Percentiles rank a stretch among this genome's conserved stretches.
These are phyloP conservation scores for Podaxis carcinomalis DNA, from an alignment of 768 basidiomycete species.

Conservation along the genomic window DNA sequence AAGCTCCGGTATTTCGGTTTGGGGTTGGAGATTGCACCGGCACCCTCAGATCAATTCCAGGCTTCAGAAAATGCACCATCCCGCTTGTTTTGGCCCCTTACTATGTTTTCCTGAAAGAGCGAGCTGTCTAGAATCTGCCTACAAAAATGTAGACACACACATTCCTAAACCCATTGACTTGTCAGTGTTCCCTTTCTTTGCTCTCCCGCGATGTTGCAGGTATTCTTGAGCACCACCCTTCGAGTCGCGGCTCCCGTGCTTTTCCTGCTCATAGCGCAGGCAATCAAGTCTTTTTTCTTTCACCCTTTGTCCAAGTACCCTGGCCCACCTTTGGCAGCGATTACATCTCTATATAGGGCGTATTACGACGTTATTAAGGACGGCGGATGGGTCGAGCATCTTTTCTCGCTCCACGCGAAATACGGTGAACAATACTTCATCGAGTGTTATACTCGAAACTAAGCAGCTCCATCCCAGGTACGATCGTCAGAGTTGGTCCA, in stretches of 20 bases:
- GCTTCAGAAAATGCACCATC: not conserved
- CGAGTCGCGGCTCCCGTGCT: not conserved
- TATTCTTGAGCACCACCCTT: not conserved
- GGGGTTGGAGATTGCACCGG: not conserved
- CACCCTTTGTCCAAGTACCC: slow-evolving; percentile 28
- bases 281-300: slow-evolving; percentile 17
- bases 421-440: slow-evolving; percentile 26
- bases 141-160: not conserved
- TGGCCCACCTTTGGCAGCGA: slow-evolving; percentile 29
- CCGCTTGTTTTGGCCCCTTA: not conserved
- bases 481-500: slow-evolving; percentile 33
- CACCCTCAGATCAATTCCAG: not conserved
- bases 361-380: slow-evolving; percentile 32
- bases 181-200: not conserved
- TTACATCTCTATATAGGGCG: slow-evolving; percentile 28
- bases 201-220: not conserved
- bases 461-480: slow-evolving; percentile 20
- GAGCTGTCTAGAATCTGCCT: not conserved
- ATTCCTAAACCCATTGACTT: not conserved
- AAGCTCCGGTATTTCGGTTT: not conserved
- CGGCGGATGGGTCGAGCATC: slow-evolving; percentile 32
- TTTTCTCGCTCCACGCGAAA: slow-evolving; percentile 28
- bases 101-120: not conserved
- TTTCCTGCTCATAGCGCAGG: not conserved
- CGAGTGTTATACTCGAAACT: not conserved